Evolutionary conservation across 345 rosid genomes (phyloP).

Genomic region (Euclidium syriacum): DNA sequence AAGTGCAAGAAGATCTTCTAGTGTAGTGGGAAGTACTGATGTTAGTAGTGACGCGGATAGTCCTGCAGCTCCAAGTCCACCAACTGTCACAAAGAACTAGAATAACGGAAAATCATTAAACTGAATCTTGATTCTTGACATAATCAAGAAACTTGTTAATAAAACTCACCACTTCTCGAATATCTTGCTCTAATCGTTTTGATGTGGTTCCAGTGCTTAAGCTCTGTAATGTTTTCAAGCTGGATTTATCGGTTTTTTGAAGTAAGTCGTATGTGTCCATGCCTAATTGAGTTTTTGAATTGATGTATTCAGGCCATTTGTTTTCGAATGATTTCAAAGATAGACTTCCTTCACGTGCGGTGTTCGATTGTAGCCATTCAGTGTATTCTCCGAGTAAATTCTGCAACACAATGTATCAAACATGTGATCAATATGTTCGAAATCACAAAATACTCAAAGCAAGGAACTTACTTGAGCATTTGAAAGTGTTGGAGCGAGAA

Average conservation of each 20-base stretch:
- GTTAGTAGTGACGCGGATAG: constrained; percentile 88
- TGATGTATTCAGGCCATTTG: constrained; percentile 54
- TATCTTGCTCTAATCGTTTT: constrained; percentile 60
- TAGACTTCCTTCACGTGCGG: constrained; percentile 50
- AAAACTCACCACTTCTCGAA: constrained; percentile 72
- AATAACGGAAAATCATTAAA: constrained; percentile 14
- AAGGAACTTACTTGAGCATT: constrained; percentile 61
- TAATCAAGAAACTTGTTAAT: background rate
- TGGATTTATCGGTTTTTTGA: constrained; percentile 43
- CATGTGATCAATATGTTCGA: background rate
- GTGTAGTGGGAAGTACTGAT: constrained; percentile 72
- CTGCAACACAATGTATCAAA: constrained; percentile 30
- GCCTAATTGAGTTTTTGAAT: constrained; percentile 34
- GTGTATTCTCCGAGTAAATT: constrained; percentile 62
- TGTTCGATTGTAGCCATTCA: constrained; percentile 68
- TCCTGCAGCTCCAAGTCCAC: constrained; percentile 92
- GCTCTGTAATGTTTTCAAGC: constrained; percentile 51
- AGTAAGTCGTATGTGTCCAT: constrained; percentile 45
- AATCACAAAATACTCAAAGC: background rate
- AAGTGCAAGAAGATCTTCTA: constrained; percentile 93
- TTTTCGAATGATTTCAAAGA: constrained; percentile 69
- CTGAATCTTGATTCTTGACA: background rate
- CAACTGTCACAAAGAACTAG: constrained; percentile 75
- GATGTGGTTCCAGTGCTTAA: constrained; percentile 59
- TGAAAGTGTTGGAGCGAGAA: constrained; percentile 68